These are phyloP conservation scores for Haematococcus lacustris DNA, from an alignment of 139 green algal genomes.

Conservation along the genomic window DNA sequence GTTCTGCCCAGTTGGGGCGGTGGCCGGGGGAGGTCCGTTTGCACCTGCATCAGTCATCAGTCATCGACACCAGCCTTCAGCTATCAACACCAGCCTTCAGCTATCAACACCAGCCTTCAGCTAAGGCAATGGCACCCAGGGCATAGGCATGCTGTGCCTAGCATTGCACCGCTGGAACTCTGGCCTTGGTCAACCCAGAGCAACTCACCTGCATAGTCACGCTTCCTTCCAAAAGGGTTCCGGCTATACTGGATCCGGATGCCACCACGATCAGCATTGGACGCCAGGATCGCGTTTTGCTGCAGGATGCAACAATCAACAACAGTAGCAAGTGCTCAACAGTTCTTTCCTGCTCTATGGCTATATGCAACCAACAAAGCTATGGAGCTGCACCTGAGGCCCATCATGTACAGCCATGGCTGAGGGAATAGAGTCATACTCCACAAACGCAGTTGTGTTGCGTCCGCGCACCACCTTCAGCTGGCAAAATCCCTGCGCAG, in stretches of 20 bases:
- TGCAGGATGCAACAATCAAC: background rate
- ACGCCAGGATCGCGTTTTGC: constrained; percentile 34
- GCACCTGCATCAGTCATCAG: no score
- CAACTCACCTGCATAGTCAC: constrained; percentile 38
- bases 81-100: no score
- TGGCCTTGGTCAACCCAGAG: no score
- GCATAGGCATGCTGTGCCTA: no score
- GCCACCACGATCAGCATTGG: constrained; percentile 55
- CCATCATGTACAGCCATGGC: no score
- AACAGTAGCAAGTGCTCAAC: background rate
- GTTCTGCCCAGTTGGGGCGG: no score
- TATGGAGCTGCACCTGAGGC: no score
- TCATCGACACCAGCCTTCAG: no score
- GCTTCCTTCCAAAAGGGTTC: constrained; percentile 82
- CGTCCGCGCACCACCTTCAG: constrained; percentile 70
- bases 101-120: no score
- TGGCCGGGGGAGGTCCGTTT: no score
- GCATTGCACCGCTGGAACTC: no score
- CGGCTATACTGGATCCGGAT: constrained; percentile 83
- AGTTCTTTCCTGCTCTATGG: background rate
- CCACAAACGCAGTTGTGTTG: constrained; percentile 72
- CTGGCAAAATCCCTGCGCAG: constrained; percentile 73
- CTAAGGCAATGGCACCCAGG: no score
- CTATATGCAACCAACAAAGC: background rate
- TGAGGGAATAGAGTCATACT: constrained; percentile 29